These are phyloP conservation scores for Mycocentrospora acerina DNA, from an alignment of 2,329 filamentous ascomycete species.

Conservation along the genomic window DNA sequence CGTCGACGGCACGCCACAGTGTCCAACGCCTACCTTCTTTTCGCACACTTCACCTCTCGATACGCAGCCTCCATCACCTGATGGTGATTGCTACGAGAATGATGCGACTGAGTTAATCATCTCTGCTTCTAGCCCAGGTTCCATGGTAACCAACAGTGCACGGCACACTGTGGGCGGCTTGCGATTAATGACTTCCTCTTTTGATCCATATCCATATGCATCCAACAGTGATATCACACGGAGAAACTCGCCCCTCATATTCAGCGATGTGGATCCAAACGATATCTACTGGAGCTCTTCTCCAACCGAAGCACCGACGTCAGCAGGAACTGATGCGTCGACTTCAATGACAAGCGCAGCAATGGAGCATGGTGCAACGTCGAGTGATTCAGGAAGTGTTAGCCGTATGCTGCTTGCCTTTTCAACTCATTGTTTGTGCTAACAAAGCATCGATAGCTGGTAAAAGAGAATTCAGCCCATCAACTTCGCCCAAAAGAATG, in stretches of 20 bases:
- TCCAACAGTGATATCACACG: background rate
- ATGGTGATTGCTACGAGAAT: background rate
- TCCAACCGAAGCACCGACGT: constrained; percentile 16
- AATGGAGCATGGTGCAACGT: constrained; percentile 1
- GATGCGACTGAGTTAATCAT: background rate
- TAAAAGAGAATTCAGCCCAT: constrained; percentile 10
- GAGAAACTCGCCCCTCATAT: constrained; percentile 15
- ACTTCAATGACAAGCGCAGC: constrained; percentile 5
- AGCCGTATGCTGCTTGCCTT: constrained; percentile 5
- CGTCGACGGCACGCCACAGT: constrained; percentile 1
- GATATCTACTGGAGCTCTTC: constrained; percentile 16
- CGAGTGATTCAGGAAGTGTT: background rate
- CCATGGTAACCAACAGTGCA: background rate
- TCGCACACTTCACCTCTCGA: constrained; percentile 1
- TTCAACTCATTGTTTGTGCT: background rate
- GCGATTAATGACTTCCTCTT: constrained; percentile 3
- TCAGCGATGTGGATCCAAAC: constrained; percentile 17
- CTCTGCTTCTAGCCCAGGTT: background rate
- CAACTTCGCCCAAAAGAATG: constrained; percentile 2
- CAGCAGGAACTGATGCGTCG: constrained; percentile 11
- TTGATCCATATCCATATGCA: background rate
- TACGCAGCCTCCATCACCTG: background rate
- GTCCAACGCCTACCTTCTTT: background rate
- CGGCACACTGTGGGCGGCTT: constrained; percentile 5
- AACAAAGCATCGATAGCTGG: constrained; percentile 6